These are phyloP conservation scores for Didymella glomerata DNA, from an alignment of 2,329 filamentous ascomycete genomes.

Conservation along the genomic window DNA sequence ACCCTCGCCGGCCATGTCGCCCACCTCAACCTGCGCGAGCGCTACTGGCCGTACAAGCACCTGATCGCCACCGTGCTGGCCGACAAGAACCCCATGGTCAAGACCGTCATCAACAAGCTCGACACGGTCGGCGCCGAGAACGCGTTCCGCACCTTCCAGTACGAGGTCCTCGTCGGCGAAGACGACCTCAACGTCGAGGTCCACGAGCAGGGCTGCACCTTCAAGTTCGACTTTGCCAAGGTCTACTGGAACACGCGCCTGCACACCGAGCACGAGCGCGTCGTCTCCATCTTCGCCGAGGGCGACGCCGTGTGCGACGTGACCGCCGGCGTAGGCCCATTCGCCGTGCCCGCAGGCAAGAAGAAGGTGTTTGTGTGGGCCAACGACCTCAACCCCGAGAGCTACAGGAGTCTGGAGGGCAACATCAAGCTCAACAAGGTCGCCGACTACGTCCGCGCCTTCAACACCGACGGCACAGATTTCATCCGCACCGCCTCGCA, in stretches of 20 bases:
- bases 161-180: slow-evolving; percentile 85
- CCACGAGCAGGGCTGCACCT: slow-evolving; percentile 83
- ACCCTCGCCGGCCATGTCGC: slow-evolving; percentile 92
- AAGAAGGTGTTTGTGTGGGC: slow-evolving; percentile 93
- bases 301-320: slow-evolving; percentile 94
- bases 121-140: slow-evolving; percentile 86
- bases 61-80: slow-evolving; percentile 84
- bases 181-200: slow-evolving; percentile 85
- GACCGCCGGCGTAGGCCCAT: slow-evolving; percentile 97
- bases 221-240: slow-evolving; percentile 91
- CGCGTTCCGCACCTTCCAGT: slow-evolving; percentile 89
- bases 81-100: slow-evolving; percentile 85
- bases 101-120: slow-evolving; percentile 95
- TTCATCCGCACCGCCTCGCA: slow-evolving; percentile 80
- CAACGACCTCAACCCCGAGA: slow-evolving; percentile 95
- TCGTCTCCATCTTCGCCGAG: slow-evolving; percentile 77
- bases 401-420: slow-evolving; percentile 74
- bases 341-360: slow-evolving; percentile 89
- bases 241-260: slow-evolving; percentile 98
- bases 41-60: slow-evolving; percentile 84
- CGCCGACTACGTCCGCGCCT: slow-evolving; percentile 72
- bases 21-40: slow-evolving; percentile 86
- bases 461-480: slow-evolving; percentile 79
- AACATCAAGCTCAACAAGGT: slow-evolving; percentile 84
- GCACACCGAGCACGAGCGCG: slow-evolving; percentile 84